Evolutionary conservation across 306 rosid species (phyloP).

Genomic region (Canavalia gladiata): DNA sequence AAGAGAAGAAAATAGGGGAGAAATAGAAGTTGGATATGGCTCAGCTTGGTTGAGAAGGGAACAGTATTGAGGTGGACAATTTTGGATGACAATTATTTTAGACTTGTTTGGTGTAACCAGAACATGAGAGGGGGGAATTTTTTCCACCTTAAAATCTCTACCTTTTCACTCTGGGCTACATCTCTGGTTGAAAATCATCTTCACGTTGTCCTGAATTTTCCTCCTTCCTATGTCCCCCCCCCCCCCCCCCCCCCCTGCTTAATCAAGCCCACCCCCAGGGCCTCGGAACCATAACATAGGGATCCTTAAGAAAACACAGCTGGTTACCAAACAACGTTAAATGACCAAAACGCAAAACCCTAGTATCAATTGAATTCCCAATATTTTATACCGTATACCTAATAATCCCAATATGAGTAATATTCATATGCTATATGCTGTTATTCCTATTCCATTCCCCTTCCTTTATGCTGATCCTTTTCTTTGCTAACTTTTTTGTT

Average conservation of each 20-base stretch:
- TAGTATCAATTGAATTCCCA: not conserved
- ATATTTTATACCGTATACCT: not conserved
- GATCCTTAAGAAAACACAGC: not conserved
- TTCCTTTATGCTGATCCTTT: not conserved
- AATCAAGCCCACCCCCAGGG: not conserved
- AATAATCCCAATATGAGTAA: not conserved
- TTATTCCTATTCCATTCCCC: not conserved
- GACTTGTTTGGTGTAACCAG: slow-evolving; percentile 10
- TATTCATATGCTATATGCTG: slow-evolving; percentile 3
- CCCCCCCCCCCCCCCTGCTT: not conserved
- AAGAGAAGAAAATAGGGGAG: not conserved
- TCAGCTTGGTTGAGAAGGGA: no score
- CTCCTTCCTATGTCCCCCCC: not conserved
- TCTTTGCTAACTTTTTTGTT: not conserved
- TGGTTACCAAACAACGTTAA: not conserved
- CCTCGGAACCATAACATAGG: not conserved
- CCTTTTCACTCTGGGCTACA: not conserved
- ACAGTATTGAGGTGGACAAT: not conserved
- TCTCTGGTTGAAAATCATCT: not conserved
- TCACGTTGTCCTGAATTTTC: slow-evolving; percentile 12
- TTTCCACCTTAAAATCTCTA: not conserved
- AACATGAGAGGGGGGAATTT: not conserved
- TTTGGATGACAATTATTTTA: not conserved
- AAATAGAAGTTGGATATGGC: not conserved
- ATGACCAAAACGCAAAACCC: slow-evolving; percentile 6